Evolutionary conservation across 1,284 basidiomycete genomes (phyloP).

Genomic region (Phylloporus sp.): DNA sequence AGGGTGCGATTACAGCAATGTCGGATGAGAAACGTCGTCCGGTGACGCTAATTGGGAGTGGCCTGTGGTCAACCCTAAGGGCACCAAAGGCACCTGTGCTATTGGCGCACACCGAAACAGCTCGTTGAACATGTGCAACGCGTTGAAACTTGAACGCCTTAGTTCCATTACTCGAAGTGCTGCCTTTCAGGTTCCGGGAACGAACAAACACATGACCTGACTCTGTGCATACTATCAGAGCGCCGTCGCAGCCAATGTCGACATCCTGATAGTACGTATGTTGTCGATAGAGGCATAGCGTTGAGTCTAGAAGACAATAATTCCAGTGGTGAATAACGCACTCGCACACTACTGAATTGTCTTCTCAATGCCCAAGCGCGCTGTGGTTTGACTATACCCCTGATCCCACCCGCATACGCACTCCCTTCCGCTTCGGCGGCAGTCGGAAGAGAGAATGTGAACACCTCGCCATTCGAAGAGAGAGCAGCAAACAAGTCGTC

Average conservation of each 20-base stretch:
- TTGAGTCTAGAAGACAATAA: slow-evolving; percentile 6
- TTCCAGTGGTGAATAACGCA: slow-evolving; percentile 36
- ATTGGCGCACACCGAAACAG: slow-evolving; percentile 85
- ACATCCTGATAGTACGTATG: slow-evolving; percentile 63
- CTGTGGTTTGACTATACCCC: slow-evolving; percentile 68
- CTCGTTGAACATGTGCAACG: slow-evolving; percentile 84
- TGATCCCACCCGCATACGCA: slow-evolving; percentile 32
- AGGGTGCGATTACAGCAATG: slow-evolving; percentile 68
- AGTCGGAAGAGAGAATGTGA: slow-evolving; percentile 71
- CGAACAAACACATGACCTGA: slow-evolving; percentile 95
- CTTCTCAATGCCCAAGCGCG: slow-evolving; percentile 91
- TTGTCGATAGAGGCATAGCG: not conserved
- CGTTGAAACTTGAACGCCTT: slow-evolving; percentile 85
- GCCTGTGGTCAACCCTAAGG: slow-evolving; percentile 74
- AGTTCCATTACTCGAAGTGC: slow-evolving; percentile 37
- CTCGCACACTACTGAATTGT: slow-evolving; percentile 84
- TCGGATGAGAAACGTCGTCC: slow-evolving; percentile 74
- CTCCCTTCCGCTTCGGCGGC: slow-evolving; percentile 35
- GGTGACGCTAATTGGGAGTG: slow-evolving; percentile 58
- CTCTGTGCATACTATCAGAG: slow-evolving; percentile 90
- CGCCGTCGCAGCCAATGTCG: slow-evolving; percentile 87
- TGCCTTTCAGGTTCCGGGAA: slow-evolving; percentile 56
- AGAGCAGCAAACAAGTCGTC: slow-evolving; percentile 88
- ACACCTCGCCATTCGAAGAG: slow-evolving; percentile 89
- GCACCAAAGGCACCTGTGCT: slow-evolving; percentile 91